A percentile compares a stretch with the other conserved stretches of the same genome.
phyloP scores from a whole-genome alignment of 78 protist species.

The slime mould (Dictyostelium discoideum) region dicty_2.7 NC_007090.3:1863501-1864000 shows the following conservation, averaged over 20 bases:
- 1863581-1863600: constrained; percentile 31
- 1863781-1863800: no score
- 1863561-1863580: constrained; percentile 62
- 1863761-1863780: neutral
- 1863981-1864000: neutral
- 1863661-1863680: neutral
- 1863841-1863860: no score
- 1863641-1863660: constrained; percentile 43
- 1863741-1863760: neutral
- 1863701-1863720: neutral
- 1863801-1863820: no score
- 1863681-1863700: constrained; percentile 12
- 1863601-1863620: constrained; percentile 28
- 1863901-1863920: neutral
- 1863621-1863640: constrained; percentile 15
- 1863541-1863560: constrained; percentile 44
- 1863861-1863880: no score
- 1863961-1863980: neutral
- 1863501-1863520: constrained; percentile 40
- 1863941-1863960: neutral
- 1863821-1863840: no score
- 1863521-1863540: constrained; percentile 32
- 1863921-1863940: neutral
- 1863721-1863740: neutral
- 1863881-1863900: neutral